Evolutionary conservation across 2,329 filamentous ascomycete genomes (phyloP).

Genomic region (Stemphylium vesicarium): DNA sequence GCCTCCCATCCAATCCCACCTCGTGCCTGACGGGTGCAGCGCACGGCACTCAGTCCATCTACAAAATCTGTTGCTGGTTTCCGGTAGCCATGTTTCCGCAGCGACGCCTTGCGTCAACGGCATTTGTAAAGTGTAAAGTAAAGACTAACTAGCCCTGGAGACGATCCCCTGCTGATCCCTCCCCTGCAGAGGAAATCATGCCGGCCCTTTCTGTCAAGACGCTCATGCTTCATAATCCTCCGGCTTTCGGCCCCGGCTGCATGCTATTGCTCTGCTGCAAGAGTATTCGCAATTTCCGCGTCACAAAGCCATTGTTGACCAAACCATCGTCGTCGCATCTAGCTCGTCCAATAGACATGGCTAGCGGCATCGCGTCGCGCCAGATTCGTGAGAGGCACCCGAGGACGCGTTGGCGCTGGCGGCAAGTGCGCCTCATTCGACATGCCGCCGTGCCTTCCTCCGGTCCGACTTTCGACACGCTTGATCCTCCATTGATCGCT

Average conservation of each 20-base stretch:
- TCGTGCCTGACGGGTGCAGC: background rate
- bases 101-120: conserved; percentile 4
- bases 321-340: conserved; percentile 10
- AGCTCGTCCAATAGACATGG: conserved; percentile 18
- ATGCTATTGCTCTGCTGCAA: conserved; percentile 3
- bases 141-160: background rate
- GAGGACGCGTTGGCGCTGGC: background rate
- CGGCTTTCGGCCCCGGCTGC: conserved; percentile 2
- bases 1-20: background rate
- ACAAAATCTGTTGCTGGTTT: background rate
- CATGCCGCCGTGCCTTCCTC: conserved; percentile 6
- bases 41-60: background rate
- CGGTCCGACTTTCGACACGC: too few relatives aligned
- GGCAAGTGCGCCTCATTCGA: conserved; percentile 9
- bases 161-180: conserved; percentile 9
- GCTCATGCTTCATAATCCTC: background rate
- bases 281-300: conserved; percentile 28
- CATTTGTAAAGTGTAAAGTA: background rate
- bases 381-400: too few relatives aligned
- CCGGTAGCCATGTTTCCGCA: background rate
- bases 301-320: conserved; percentile 23
- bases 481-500: background rate
- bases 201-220: background rate
- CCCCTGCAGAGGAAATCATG: conserved; percentile 3
- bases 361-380: conserved; percentile 3